Evolutionary conservation across 768 basidiomycete species (phyloP).

Genomic region (Pisolithus orientalis): DNA sequence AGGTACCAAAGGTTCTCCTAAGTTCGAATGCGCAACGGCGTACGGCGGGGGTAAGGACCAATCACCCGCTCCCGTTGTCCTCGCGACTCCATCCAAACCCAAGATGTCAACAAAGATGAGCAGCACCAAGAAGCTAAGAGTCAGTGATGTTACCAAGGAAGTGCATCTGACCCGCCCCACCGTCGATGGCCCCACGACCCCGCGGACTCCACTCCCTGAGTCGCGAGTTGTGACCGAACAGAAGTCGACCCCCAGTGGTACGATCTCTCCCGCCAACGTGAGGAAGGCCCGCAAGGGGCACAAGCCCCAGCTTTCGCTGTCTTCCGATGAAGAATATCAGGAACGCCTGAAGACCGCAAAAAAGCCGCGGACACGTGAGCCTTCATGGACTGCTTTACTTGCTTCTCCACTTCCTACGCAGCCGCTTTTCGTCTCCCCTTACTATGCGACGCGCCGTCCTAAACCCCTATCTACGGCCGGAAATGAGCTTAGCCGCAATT

Average conservation of each 20-base stretch:
- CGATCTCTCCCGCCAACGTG: constrained; percentile 1
- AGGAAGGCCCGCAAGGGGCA: constrained; percentile 30
- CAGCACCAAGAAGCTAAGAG: background rate
- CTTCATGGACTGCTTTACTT: constrained; percentile 25
- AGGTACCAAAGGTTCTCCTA: no score
- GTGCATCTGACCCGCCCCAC: constrained; percentile 1
- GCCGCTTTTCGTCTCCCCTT: constrained; percentile 10
- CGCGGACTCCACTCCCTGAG: constrained; percentile 22
- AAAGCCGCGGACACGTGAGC: constrained; percentile 44
- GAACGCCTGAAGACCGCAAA: constrained; percentile 52
- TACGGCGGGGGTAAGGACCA: background rate
- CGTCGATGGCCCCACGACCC: constrained; percentile 3
- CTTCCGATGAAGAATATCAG: constrained; percentile 77
- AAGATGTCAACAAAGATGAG: background rate
- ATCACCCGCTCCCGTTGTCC: background rate
- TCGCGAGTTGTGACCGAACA: constrained; percentile 2
- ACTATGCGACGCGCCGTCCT: constrained; percentile 13
- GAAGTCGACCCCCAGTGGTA: constrained; percentile 16
- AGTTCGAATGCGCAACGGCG: background rate
- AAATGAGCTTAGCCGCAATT: constrained; percentile 12
- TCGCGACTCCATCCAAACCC: background rate
- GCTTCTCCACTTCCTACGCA: constrained; percentile 15
- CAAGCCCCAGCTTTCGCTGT: constrained; percentile 40
- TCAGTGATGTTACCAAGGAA: background rate
- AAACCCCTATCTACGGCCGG: constrained; percentile 7